Base-by-base conservation (phyloP, 495 filamentous ascomycete species). In the Bathelium albidoporum region DNA sequence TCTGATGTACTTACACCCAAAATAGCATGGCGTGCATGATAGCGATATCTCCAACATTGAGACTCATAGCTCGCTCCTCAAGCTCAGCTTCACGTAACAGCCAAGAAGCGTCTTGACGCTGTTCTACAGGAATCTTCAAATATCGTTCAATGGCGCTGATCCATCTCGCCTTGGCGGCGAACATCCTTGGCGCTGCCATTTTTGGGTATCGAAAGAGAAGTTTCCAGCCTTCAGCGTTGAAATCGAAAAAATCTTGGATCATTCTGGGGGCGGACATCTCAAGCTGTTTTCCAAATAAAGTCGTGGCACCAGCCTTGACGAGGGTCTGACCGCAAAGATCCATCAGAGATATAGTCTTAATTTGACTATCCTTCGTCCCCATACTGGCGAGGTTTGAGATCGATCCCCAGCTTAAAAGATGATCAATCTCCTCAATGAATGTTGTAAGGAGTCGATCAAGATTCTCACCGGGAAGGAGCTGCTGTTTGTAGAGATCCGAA, bases 201-300 rank as follows among this genome's bases (percentile, higher is more conserved):
- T 24, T 22, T 1, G 71, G 71, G 59, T 71, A 69, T 20, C 66
- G 64, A 36, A 69, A 73, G 7, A 67, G 32, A 12, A 72, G 63
- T 62, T 71, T 60, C 64, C 66, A 73, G 59, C 52, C 66, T 2
- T 65, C 28, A 24, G 72, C 65, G 43, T 73, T 71, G 31, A 73
- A 73, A 5, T 52, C 44, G 1, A 66, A 28, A 29, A 71, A 71
- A 9, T 43, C 28, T 9, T 36, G 41, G 3, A 65, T 36, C 4
- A 71, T n/a, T 0, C 64, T 24, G 10, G 69, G 72, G 18, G 73
- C 66, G 18, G 73, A 64, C 26, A 63, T 7, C 2, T 16, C 32
- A 0, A 74, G 62, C 1, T 31, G 32, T 7, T 61, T 41, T 1
- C 71, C 71, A 58, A 74, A 74, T 12, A 49, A n/a, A 0, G 44